These are phyloP conservation scores for Vaccinium darrowii DNA, from an alignment of 148 eudicot species.

Conservation along the genomic window DNA sequence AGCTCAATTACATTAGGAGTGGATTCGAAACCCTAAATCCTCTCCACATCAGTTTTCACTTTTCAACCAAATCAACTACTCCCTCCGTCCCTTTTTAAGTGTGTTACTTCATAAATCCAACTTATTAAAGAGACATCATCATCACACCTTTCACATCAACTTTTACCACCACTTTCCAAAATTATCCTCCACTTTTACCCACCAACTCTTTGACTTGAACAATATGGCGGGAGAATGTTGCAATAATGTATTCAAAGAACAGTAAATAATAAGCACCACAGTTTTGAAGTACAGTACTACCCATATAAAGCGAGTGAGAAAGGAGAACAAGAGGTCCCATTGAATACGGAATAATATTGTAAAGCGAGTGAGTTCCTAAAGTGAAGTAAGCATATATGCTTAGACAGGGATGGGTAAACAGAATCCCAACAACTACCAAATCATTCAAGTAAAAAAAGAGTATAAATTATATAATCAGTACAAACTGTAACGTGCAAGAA, in stretches of 20 bases:
- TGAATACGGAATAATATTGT: not conserved
- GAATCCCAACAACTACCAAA: not conserved
- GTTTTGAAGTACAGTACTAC: not conserved
- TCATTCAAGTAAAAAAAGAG: not conserved
- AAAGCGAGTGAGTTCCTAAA: not conserved
- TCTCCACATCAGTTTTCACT: too few species aligned
- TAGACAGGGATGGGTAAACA: not conserved
- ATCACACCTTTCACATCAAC: too few species aligned
- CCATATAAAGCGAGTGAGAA: not conserved
- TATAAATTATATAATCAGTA: not conserved
- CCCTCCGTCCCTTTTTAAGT: too few species aligned
- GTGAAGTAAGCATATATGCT: not conserved
- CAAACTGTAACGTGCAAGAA: not conserved
- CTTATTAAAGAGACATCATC: too few species aligned
- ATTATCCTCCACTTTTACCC: too few species aligned
- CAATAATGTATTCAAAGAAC: not conserved
- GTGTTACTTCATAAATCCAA: too few species aligned
- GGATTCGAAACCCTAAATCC: too few species aligned
- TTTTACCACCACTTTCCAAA: too few species aligned
- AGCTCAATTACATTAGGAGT: too few species aligned
- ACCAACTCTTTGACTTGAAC: too few species aligned
- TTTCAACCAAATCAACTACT: too few species aligned
- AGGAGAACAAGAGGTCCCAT: not conserved
- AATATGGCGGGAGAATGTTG: too few species aligned
- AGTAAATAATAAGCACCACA: not conserved